phyloP scores from a whole-genome alignment of 176 grass and related monocot genomes.

The Miscanthus lutarioriparius region DNA sequence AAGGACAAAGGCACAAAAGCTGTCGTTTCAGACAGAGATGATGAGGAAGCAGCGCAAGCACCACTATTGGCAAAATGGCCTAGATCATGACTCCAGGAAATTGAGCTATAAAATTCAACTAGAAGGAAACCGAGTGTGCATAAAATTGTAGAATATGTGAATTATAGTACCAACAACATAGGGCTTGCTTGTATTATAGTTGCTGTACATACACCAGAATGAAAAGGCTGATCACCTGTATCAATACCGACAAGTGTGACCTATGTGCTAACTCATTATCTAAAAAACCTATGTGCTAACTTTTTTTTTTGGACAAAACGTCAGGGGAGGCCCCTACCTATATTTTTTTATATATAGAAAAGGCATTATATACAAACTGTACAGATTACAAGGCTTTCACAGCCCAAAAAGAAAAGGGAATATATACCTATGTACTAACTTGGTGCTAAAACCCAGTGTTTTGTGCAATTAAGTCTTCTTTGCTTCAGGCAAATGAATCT shows the following conservation, averaged over 20 bases:
- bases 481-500: neutral
- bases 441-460: no score
- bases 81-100: neutral
- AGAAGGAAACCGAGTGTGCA: neutral
- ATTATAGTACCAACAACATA: neutral
- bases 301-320: no score
- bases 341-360: no score
- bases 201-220: neutral
- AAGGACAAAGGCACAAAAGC: neutral
- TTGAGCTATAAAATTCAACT: neutral
- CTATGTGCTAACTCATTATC: no score
- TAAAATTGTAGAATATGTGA: neutral
- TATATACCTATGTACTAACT: no score
- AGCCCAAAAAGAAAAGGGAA: no score
- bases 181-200: neutral
- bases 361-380: no score
- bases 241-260: neutral
- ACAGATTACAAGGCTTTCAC: no score
- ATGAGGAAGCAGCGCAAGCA: conserved; percentile 39
- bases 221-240: neutral
- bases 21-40: neutral
- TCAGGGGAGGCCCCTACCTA: no score
- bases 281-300: no score
- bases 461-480: neutral
- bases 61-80: conserved; percentile 34